Evolutionary conservation across 345 rosid species (phyloP), one percentile per base, ranked within the genome.

Genomic region (Boechera stricta): DNA sequence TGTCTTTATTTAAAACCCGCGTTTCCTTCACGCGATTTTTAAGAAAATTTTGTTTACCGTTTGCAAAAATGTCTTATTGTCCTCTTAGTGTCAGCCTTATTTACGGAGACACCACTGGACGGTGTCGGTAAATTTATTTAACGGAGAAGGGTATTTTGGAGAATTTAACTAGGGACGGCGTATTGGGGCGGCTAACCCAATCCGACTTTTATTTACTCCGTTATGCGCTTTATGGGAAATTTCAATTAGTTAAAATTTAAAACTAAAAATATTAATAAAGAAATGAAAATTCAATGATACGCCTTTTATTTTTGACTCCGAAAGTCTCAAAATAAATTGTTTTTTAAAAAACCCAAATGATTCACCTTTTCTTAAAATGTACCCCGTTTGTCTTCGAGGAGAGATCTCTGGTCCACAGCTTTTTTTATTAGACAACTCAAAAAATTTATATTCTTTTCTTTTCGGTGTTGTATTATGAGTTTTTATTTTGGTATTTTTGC

Each of bases 301-400:
- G 64, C 53, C 78, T 79, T 79, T 73, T 64, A 85, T 82, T 82
- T 85, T 84, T 72, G 78, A 42, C 77, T 75, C 85, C 62, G 59
- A 86, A 84, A 83, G 84, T 79, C 77, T 80, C 12, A 6, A 78
- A 80, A 85, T 80, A 59, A 48, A 79, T 81, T 82, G 48, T 62
- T 78, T 29, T 29, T 81, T 78, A 47, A 15, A 48, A 5, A 74
- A 74, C 16, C 41, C 66, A 8, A 81, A 81, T 73, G 80, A 83
- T 83, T 78, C 45, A 73, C 67, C 67, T 68, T 77, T 77, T 64
- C 24, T 47, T 64, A 21, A 54, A 75, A 66, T 69, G 36, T 64
- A 60, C 76, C 63, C 54, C 55, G 57, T 79, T 56, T 52, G 78
- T 73, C 81, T 67, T 73, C 78, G 78, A 73, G 81, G 73, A 51